phyloP scores from a whole-genome alignment of 192 early-diverging fungal genomes.

The Chytriomyces sp. region DNA sequence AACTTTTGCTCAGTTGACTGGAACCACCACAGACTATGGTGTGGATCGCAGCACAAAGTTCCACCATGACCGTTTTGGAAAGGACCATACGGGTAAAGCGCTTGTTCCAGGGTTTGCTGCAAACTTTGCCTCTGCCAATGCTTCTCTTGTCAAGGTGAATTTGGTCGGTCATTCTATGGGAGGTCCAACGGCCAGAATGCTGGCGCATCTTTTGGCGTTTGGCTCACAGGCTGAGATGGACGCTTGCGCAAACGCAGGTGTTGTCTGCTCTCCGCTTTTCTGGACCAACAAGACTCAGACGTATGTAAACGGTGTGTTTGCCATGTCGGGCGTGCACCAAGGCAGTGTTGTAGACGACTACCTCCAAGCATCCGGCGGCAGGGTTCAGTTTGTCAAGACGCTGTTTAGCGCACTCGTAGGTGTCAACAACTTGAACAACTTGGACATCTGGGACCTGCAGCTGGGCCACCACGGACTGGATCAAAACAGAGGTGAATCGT shows the following conservation, averaged over 20 bases:
- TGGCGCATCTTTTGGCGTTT: constrained; percentile 19
- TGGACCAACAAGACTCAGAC: constrained; percentile 35
- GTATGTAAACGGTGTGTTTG: constrained; percentile 4
- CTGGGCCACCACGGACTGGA: constrained; percentile 37
- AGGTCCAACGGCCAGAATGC: constrained; percentile 32
- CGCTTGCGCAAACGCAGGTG: constrained; percentile 26
- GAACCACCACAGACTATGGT: constrained; percentile 32
- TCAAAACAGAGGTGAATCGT: constrained; percentile 17
- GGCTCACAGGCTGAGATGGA: constrained; percentile 33
- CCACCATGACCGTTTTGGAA: constrained; percentile 31
- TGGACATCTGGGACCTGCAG: constrained; percentile 32
- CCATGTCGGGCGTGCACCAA: constrained; percentile 24
- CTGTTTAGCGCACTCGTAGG: constrained; percentile 16
- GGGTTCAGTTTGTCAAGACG: constrained; percentile 5
- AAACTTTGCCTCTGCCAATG: background rate
- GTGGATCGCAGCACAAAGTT: constrained; percentile 28
- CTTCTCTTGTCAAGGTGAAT: constrained; percentile 25
- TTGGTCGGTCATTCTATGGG: constrained; percentile 38
- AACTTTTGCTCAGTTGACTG: constrained; percentile 37
- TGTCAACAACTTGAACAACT: constrained; percentile 15
- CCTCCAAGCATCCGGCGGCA: background rate
- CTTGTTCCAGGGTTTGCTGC: constrained; percentile 23
- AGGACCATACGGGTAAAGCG: constrained; percentile 29
- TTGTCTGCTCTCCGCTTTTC: constrained; percentile 31
- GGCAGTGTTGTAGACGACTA: constrained; percentile 29